Conservation (phyloP, 2,329 filamentous ascomycete species). For the Ceratocystis destructans region DNA sequence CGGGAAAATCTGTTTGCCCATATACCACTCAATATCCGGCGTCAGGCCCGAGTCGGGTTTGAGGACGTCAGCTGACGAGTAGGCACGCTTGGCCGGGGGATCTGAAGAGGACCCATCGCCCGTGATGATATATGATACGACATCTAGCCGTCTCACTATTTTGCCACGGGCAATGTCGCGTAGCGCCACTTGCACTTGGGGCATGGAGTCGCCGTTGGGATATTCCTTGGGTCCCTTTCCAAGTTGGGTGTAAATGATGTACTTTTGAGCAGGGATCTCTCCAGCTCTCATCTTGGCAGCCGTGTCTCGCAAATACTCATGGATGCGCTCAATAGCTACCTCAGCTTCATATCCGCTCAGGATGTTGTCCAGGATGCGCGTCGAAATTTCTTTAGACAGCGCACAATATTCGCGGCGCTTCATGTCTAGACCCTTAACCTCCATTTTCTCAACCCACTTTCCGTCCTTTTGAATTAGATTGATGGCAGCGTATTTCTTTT, state of each 20-base stretch:
- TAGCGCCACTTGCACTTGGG: conserved; percentile 88
- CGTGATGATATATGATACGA: conserved; percentile 92
- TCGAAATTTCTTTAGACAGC: conserved; percentile 87
- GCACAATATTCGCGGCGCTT: conserved; percentile 92
- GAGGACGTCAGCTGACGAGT: conserved; percentile 69
- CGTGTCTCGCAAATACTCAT: conserved; percentile 83
- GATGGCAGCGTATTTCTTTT: conserved; percentile 98
- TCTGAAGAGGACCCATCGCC: conserved; percentile 51
- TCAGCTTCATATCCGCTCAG: conserved; percentile 89
- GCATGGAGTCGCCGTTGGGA: conserved; percentile 88
- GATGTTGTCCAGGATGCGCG: conserved; percentile 80
- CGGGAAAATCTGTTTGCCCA: conserved; percentile 95
- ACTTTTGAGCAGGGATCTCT: conserved; percentile 64
- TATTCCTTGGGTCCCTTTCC: conserved; percentile 90
- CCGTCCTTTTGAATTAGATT: conserved; percentile 82
- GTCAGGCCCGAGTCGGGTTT: conserved; percentile 62
- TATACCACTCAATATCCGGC: conserved; percentile 94
- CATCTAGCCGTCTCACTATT: conserved; percentile 79
- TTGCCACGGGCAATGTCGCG: conserved; percentile 79
- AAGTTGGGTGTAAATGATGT: conserved; percentile 95
- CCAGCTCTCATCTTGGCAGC: conserved; percentile 73
- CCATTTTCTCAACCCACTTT: conserved; percentile 85
- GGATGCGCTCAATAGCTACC: conserved; percentile 72
- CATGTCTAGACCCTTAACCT: conserved; percentile 98
- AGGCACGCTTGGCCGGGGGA: conserved; percentile 73